phyloP scores from a whole-genome alignment of 345 rosid species.

The Gynandropsis gynandra region DNA sequence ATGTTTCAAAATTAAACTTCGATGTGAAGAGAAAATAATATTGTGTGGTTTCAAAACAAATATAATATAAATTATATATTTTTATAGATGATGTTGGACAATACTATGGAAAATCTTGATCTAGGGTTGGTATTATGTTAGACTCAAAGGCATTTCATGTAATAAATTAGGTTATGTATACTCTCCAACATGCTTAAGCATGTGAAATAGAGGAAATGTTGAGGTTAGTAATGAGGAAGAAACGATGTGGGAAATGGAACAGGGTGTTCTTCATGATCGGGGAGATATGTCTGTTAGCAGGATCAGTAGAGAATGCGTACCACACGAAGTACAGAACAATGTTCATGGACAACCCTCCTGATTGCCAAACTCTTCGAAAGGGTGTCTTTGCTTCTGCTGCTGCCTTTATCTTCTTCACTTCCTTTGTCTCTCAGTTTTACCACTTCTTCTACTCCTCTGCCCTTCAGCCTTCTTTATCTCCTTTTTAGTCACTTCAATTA shows the following conservation, averaged over 20 bases:
- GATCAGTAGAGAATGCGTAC: conserved; percentile 81
- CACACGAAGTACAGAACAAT: conserved; percentile 78
- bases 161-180: too few relatives aligned
- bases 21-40: too few relatives aligned
- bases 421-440: conserved; percentile 73
- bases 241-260: conserved; percentile 8
- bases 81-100: too few relatives aligned
- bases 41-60: too few relatives aligned
- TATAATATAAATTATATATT: too few relatives aligned
- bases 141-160: too few relatives aligned
- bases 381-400: conserved; percentile 94
- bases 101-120: too few relatives aligned
- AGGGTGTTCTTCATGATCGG: conserved; percentile 84
- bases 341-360: conserved; percentile 51
- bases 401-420: conserved; percentile 63
- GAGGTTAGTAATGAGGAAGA: too few relatives aligned
- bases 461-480: conserved; percentile 30
- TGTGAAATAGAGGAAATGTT: too few relatives aligned
- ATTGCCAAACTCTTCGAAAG: conserved; percentile 73
- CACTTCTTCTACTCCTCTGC: conserved; percentile 66
- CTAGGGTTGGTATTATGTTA: too few relatives aligned
- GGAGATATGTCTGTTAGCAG: conserved; percentile 75
- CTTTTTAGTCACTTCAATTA: conserved; percentile 13
- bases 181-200: too few relatives aligned
- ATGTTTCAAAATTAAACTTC: too few relatives aligned